Percentiles rank a stretch among this genome's conserved stretches.
These are phyloP conservation scores for Monosporascus sp. DNA, from an alignment of 2,329 filamentous ascomycete species.

Conservation along the genomic window DNA sequence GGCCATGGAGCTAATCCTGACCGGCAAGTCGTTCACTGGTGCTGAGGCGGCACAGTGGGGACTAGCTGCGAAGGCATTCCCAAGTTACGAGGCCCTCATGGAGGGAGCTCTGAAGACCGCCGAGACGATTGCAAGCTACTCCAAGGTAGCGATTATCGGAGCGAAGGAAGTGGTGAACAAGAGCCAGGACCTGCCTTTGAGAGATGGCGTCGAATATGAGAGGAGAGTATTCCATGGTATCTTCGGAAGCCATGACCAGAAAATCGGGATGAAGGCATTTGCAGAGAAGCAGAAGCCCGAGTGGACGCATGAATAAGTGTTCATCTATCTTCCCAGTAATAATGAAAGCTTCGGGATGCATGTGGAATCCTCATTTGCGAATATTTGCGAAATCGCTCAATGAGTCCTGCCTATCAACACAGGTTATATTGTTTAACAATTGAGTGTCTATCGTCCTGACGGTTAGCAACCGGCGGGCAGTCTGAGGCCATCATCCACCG, in stretches of 20 bases:
- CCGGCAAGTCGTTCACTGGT: slow-evolving; percentile 77
- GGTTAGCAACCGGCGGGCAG: too few species aligned
- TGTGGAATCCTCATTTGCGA: too few species aligned
- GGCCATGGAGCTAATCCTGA: slow-evolving; percentile 89
- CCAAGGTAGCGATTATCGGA: slow-evolving; percentile 79
- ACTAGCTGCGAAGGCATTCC: slow-evolving; percentile 76
- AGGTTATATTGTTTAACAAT: too few species aligned
- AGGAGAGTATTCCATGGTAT: slow-evolving; percentile 85
- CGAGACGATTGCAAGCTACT: slow-evolving; percentile 83
- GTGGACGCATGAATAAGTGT: slow-evolving; percentile 70
- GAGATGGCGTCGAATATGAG: slow-evolving; percentile 94
- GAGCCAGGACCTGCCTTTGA: slow-evolving; percentile 83
- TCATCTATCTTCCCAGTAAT: background rate
- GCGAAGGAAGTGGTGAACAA: slow-evolving; percentile 99
- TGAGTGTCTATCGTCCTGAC: too few species aligned
- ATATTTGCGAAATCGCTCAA: too few species aligned
- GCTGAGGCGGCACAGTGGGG: slow-evolving; percentile 86
- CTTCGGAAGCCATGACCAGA: slow-evolving; percentile 95
- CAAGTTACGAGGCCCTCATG: slow-evolving; percentile 74
- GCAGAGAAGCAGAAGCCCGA: slow-evolving; percentile 89
- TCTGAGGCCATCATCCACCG: too few species aligned
- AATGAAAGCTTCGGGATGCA: too few species aligned
- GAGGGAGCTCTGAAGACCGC: slow-evolving; percentile 77
- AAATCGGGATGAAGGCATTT: slow-evolving; percentile 95
- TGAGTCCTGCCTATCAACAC: too few species aligned